Base-by-base conservation (phyloP, 192 early-diverging fungal genomes). In the Pilobolus umbonatus region DNA sequence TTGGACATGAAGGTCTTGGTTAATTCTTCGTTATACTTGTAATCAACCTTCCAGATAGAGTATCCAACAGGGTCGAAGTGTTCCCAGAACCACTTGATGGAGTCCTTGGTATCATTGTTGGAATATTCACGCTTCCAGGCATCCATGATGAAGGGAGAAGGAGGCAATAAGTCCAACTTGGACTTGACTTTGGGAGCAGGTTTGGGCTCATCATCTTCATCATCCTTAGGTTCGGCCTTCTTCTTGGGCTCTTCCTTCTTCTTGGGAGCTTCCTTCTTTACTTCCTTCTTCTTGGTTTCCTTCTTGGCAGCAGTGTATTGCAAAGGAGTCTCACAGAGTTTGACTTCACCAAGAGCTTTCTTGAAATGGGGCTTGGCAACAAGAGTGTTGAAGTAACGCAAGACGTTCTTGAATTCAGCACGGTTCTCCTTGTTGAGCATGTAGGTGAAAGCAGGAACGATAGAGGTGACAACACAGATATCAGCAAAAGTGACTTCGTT, bases 91-190 rank as follows among this genome's bases (percentile, higher is more conserved):
- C 90, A 97, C 73, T 94, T 78, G 71, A 88, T 77, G 62, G 94
- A 92, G 36, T 75, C 81, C 44, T 89, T 86, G 66, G 92, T 92
- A 53, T 93, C 85, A 75, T 94, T 93, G 87, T 97, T 97, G 51
- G 93, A 95, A 85, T 97, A 97, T 77, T 91, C 85, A 55, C 93
- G 88, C 82, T 97, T 97, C 93, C 94, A 97, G 59, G 88, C 87
- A 57, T 97, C 93, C 47, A 97, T 68, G 65, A 80, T 72, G 75
- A 97, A 88, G 55, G 75, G 65, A 62, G 90, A 85, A 54, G 85
- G 83, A 60, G 92, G 93, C 62, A 94, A 80, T 64, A 86, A 75
- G 67, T 95, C 92, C 55, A 95, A 76, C 70, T 85, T 83, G 80
- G 85, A 90, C 86, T 96, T 94, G 71, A 82, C 83, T 84, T 94